Conservation (phyloP, 75 land plant species). For the Ceratopteris richardii region DNA sequence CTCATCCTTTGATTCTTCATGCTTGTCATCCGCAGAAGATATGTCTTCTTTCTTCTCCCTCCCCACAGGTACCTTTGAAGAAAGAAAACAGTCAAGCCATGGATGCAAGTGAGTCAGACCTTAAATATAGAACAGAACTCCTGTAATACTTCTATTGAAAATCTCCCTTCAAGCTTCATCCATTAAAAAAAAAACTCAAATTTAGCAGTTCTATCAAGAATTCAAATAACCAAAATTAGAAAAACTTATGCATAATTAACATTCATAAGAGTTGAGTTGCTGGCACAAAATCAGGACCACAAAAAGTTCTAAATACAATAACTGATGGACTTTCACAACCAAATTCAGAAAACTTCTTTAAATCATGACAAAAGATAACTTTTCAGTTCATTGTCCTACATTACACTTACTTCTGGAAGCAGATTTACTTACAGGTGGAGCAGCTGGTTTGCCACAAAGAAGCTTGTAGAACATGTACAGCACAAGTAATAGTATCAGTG, state of each 20-base stretch:
- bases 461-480: constrained; percentile 19
- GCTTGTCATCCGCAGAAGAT: not conserved
- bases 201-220: too few relatives aligned
- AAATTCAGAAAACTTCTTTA: too few relatives aligned
- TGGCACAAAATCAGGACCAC: not conserved
- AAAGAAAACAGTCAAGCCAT: not conserved
- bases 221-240: too few relatives aligned
- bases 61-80: not conserved
- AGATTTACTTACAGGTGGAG: constrained; percentile 3
- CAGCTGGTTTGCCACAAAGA: constrained; percentile 17
- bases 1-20: not conserved
- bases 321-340: too few relatives aligned
- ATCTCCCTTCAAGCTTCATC: too few relatives aligned
- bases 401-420: not conserved
- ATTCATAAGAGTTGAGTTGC: not conserved
- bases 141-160: too few relatives aligned
- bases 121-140: too few relatives aligned
- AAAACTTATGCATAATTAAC: not conserved
- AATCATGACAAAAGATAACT: too few relatives aligned
- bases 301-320: not conserved
- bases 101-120: not conserved
- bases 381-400: too few relatives aligned
- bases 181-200: too few relatives aligned
- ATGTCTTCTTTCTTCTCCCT: constrained; percentile 7
- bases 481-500: constrained; percentile 3